Conservation (phyloP, 495 filamentous ascomycete species). For the Xylaria nigripes region DNA sequence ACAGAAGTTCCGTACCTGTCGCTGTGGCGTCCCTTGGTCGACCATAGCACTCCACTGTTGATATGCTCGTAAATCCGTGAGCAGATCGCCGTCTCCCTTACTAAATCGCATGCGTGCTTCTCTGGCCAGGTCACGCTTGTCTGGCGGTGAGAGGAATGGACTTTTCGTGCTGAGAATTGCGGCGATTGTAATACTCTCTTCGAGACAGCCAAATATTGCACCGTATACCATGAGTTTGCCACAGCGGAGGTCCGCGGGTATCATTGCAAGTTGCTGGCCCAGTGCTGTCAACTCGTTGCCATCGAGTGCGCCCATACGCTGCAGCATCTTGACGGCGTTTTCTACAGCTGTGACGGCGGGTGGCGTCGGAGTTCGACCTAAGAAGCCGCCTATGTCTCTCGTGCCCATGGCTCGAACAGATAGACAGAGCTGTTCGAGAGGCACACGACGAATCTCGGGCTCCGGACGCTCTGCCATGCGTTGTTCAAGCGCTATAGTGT, state of each 20-base stretch:
- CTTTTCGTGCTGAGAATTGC: slow-evolving; percentile 76
- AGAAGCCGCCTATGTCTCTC: slow-evolving; percentile 66
- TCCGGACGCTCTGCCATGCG: slow-evolving; percentile 81
- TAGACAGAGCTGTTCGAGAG: slow-evolving; percentile 87
- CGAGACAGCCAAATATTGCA: slow-evolving; percentile 83
- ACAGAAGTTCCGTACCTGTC: slow-evolving; percentile 69
- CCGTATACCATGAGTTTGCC: slow-evolving; percentile 95
- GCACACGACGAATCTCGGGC: slow-evolving; percentile 87
- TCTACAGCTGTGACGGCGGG: slow-evolving; percentile 78
- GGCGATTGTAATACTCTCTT: slow-evolving; percentile 81
- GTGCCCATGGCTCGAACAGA: slow-evolving; percentile 94
- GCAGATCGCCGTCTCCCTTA: slow-evolving; percentile 69
- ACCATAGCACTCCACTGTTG: slow-evolving; percentile 67
- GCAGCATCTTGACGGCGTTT: slow-evolving; percentile 67
- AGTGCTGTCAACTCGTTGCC: slow-evolving; percentile 80
- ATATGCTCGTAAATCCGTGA: slow-evolving; percentile 78
- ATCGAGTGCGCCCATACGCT: slow-evolving; percentile 80
- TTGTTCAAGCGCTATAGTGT: slow-evolving; percentile 75
- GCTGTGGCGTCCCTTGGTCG: slow-evolving; percentile 44
- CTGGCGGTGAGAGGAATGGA: slow-evolving; percentile 75
- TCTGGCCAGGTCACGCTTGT: slow-evolving; percentile 73
- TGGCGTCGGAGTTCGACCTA: slow-evolving; percentile 80
- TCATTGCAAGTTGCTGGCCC: slow-evolving; percentile 83
- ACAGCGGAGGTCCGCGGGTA: slow-evolving; percentile 87
- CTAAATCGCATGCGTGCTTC: slow-evolving; percentile 69